A percentile compares a stretch with the other conserved stretches of the same genome.
phyloP scores from a whole-genome alignment of 495 filamentous ascomycete genomes.

The Tuber brumale region DNA sequence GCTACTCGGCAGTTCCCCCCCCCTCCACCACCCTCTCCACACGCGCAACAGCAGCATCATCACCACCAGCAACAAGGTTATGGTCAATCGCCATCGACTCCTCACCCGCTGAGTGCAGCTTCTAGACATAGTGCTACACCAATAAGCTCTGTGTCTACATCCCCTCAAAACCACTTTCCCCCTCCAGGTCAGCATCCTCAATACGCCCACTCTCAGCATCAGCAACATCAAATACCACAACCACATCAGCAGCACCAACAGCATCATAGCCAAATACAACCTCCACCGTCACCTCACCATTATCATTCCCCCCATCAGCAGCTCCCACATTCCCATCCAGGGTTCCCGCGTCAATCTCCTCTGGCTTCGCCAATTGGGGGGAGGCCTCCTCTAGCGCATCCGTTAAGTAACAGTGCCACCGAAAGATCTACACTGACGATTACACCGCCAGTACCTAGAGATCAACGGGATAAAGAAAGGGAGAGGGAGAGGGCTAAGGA shows the following conservation, averaged over 20 bases:
- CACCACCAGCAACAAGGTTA: slow-evolving; percentile 33
- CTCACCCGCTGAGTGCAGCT: slow-evolving; percentile 37
- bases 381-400: slow-evolving; percentile 28
- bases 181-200: slow-evolving; percentile 24
- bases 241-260: slow-evolving; percentile 26
- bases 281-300: slow-evolving; percentile 14
- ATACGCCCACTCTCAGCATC: slow-evolving; percentile 19
- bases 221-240: slow-evolving; percentile 24
- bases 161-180: slow-evolving; percentile 30
- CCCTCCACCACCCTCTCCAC: slow-evolving; percentile 31
- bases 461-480: slow-evolving; percentile 24
- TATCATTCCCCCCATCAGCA: slow-evolving; percentile 21
- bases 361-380: slow-evolving; percentile 33
- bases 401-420: slow-evolving; percentile 16
- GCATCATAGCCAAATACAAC: slow-evolving; percentile 24
- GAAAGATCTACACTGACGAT: slow-evolving; percentile 32
- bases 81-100: slow-evolving; percentile 33
- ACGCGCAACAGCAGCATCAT: slow-evolving; percentile 27
- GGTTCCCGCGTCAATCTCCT: slow-evolving; percentile 31
- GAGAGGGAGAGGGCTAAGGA: slow-evolving; percentile 45
- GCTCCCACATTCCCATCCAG: slow-evolving; percentile 29
- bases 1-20: slow-evolving; percentile 29
- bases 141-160: slow-evolving; percentile 30
- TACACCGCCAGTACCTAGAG: slow-evolving; percentile 12
- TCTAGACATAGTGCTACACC: slow-evolving; percentile 29